A percentile compares a stretch with the other conserved stretches of the same genome.
Evolutionary conservation across 2,329 filamentous ascomycete species (phyloP).

Genomic region (Leptosphaerulina australis): DNA sequence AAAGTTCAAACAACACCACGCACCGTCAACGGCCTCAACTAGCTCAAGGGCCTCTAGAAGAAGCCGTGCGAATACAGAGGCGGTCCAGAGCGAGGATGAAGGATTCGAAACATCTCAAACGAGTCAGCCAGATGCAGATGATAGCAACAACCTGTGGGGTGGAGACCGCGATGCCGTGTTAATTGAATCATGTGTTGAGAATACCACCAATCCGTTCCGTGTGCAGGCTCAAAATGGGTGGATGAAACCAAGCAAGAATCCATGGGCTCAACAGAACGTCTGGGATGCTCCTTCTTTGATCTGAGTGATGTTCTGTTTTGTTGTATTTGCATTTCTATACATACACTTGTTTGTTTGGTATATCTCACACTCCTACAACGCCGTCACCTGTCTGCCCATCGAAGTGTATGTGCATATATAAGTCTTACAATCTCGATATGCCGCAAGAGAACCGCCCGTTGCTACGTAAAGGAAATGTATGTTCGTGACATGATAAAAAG

Average conservation of each 20-base stretch:
- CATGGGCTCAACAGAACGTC: neutral
- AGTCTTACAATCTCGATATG: neutral
- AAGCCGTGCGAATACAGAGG: neutral
- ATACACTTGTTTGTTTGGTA: constrained; percentile 2
- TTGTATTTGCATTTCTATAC: constrained; percentile 10
- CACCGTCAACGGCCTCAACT: neutral
- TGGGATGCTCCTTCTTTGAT: neutral
- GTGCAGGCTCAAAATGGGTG: neutral
- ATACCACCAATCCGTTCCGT: neutral
- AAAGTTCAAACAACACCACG: neutral
- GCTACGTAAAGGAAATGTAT: constrained; percentile 10
- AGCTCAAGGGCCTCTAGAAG: neutral
- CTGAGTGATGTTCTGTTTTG: neutral
- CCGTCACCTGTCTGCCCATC: neutral
- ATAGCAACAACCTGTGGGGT: neutral
- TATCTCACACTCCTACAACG: neutral
- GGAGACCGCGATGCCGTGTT: neutral
- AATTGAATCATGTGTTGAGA: neutral
- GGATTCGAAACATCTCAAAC: neutral
- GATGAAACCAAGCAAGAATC: neutral
- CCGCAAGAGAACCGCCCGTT: neutral
- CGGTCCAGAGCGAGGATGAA: neutral
- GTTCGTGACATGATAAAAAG: constrained; percentile 6
- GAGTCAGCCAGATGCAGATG: neutral
- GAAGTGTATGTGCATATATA: constrained; percentile 4